phyloP scores from a whole-genome alignment of 2,329 filamentous ascomycete species.

The Ophiostoma pallidulum region DNA sequence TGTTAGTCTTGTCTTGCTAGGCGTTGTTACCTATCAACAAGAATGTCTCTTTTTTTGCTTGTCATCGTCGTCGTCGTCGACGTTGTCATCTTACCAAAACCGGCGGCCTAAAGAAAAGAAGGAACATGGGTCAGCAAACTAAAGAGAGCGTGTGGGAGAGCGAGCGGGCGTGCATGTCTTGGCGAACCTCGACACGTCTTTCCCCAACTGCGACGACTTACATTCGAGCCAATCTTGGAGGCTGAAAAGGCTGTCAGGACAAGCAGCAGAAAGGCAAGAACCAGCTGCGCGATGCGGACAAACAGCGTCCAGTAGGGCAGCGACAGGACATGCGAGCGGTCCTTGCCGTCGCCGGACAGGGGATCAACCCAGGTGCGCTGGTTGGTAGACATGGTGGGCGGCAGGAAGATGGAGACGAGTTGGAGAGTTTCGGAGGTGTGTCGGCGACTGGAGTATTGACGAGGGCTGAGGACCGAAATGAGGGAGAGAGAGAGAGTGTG shows the following conservation, averaged over 20 bases:
- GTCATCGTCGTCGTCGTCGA: no score
- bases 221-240: conserved; percentile 10
- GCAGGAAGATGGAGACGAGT: background rate
- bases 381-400: conserved; percentile 7
- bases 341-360: conserved; percentile 10
- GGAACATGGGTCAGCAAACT: background rate
- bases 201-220: no score
- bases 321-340: conserved; percentile 15
- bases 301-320: conserved; percentile 16
- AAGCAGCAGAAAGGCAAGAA: conserved; percentile 14
- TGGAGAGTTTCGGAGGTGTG: background rate
- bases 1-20: background rate
- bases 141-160: no score
- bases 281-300: conserved; percentile 15
- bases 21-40: background rate
- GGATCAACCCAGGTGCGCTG: conserved; percentile 2
- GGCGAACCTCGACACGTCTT: no score
- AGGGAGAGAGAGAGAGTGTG: no score
- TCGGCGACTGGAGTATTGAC: no score
- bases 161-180: no score
- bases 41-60: no score
- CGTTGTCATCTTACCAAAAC: conserved; percentile 7
- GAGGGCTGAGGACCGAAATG: no score
- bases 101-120: conserved; percentile 3
- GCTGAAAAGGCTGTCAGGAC: conserved; percentile 15